Percentiles rank a stretch among this genome's conserved stretches.
These are phyloP conservation scores for Pseudisothecium myosuroides DNA, from an alignment of 225 moss, liverwort and hornwort species.

Conservation along the genomic window DNA sequence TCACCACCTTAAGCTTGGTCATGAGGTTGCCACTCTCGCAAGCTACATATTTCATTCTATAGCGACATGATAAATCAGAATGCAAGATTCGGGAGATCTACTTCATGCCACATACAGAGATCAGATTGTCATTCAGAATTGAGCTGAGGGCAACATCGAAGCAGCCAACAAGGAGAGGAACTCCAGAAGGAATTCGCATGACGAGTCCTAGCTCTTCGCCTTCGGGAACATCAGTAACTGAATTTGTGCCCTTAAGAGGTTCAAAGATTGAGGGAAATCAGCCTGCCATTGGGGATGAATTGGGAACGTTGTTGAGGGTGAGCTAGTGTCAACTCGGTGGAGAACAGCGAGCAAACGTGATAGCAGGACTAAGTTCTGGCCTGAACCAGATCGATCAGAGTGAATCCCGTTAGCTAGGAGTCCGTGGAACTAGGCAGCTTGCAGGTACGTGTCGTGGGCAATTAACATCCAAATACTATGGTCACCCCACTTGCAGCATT, in stretches of 20 bases:
- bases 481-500: neutral
- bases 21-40: neutral
- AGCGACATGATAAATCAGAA: neutral
- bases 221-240: neutral
- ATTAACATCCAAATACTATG: neutral
- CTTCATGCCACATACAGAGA: neutral
- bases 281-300: neutral
- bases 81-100: neutral
- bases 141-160: neutral
- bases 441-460: too few species aligned
- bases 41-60: neutral
- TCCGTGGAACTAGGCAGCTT: too few species aligned
- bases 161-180: neutral
- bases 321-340: neutral
- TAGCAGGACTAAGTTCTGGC: neutral
- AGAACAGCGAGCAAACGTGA: neutral
- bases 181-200: neutral
- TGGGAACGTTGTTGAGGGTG: neutral
- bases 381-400: neutral
- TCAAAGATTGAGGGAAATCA: neutral
- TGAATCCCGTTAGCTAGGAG: neutral
- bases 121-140: neutral
- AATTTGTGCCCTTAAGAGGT: neutral
- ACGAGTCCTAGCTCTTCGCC: too few species aligned
- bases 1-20: neutral